A percentile compares a stretch with the other conserved stretches of the same genome.
These are phyloP conservation scores for Draba incana DNA, from an alignment of 345 rosid genomes.

Conservation along the genomic window DNA sequence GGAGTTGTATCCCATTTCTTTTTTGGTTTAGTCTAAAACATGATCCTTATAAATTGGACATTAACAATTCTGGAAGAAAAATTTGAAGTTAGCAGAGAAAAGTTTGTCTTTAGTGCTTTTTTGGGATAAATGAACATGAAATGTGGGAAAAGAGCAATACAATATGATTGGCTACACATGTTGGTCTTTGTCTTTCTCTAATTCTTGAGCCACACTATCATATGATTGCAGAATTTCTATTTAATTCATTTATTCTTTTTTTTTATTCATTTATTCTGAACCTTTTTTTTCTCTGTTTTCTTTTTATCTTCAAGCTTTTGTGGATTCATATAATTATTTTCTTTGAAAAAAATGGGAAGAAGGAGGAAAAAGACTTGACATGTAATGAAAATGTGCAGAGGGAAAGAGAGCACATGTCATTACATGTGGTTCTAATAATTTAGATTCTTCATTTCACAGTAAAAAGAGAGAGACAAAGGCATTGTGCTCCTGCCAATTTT, in stretches of 20 bases:
- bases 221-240: conserved; percentile 36
- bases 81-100: conserved; percentile 5
- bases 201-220: conserved; percentile 40
- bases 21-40: conserved; percentile 8
- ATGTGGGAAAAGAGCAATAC: conserved; percentile 32
- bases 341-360: not conserved
- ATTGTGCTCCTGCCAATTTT: conserved; percentile 36
- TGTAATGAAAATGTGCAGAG: conserved; percentile 41
- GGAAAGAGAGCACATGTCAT: conserved; percentile 43
- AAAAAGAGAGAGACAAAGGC: conserved; percentile 37
- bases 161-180: conserved; percentile 42
- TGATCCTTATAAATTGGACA: conserved; percentile 8
- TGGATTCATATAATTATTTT: conserved; percentile 3
- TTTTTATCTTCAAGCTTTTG: conserved; percentile 7
- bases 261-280: not conserved
- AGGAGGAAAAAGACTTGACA: conserved; percentile 41
- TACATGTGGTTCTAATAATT: conserved; percentile 48
- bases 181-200: conserved; percentile 42
- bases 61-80: conserved; percentile 25
- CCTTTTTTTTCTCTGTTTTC: not conserved
- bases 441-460: conserved; percentile 42
- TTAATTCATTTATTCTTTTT: conserved; percentile 1
- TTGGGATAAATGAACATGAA: conserved; percentile 41
- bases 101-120: conserved; percentile 19
- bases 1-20: not conserved